These are phyloP conservation scores for Tetrahymena thermophila DNA, from an alignment of 73 alveolate genomes.

Conservation along the genomic window DNA sequence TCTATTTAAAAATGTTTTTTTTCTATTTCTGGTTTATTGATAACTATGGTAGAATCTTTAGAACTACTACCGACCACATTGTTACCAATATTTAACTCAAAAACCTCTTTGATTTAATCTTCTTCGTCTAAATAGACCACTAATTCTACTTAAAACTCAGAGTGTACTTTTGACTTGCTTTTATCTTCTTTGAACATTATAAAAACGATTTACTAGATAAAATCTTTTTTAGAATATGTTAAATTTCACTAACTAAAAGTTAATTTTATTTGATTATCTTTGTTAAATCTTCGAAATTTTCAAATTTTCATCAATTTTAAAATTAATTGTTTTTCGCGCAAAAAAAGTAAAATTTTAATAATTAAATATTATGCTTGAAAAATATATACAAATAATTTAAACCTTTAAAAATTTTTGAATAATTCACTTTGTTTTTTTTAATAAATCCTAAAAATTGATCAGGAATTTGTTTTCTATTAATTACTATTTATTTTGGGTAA, in stretches of 20 bases:
- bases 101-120: not conserved
- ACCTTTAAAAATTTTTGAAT: too few species aligned
- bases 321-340: not conserved
- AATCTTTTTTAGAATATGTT: not conserved
- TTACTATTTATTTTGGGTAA: too few species aligned
- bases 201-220: not conserved
- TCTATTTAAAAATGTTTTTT: not conserved
- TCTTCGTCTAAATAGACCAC: not conserved
- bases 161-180: not conserved
- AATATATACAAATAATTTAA: too few species aligned
- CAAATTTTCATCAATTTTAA: not conserved
- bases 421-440: too few species aligned
- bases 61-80: not conserved
- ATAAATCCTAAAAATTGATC: too few species aligned
- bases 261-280: not conserved
- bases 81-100: not conserved
- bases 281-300: not conserved
- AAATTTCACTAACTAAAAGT: not conserved
- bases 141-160: not conserved
- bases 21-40: not conserved
- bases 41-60: not conserved
- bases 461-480: too few species aligned
- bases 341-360: not conserved
- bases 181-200: not conserved
- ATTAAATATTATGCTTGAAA: too few species aligned